These are phyloP conservation scores for Lactarius trivialis DNA, from an alignment of 768 basidiomycete species.

Conservation along the genomic window DNA sequence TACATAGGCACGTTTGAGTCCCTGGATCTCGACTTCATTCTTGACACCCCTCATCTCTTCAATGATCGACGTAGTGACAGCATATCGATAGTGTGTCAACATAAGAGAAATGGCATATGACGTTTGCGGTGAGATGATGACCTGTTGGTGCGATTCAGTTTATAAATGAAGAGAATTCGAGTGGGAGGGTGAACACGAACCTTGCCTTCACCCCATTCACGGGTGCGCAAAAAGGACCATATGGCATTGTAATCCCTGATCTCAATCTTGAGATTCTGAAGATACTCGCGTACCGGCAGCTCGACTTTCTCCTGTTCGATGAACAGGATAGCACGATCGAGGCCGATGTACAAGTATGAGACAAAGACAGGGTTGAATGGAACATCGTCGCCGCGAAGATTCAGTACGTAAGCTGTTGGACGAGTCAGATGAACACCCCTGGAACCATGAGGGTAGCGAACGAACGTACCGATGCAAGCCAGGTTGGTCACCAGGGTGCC, in stretches of 20 bases:
- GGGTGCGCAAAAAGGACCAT: constrained; percentile 68
- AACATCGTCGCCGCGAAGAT: constrained; percentile 84
- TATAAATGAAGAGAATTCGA: not conserved
- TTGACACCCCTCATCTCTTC: constrained; percentile 82
- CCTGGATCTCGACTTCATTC: constrained; percentile 80
- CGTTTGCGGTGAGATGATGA: constrained; percentile 66
- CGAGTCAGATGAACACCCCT: constrained; percentile 9
- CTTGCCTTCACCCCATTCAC: constrained; percentile 78
- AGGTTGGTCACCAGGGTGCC: constrained; percentile 65
- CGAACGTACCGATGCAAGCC: constrained; percentile 56
- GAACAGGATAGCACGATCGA: constrained; percentile 63
- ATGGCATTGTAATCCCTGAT: constrained; percentile 66
- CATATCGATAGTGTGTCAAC: constrained; percentile 77
- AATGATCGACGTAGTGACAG: constrained; percentile 60
- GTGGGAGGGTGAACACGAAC: constrained; percentile 30
- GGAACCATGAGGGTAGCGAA: not conserved
- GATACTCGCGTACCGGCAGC: constrained; percentile 50
- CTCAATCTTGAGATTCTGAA: constrained; percentile 50
- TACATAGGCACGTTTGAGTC: constrained; percentile 76
- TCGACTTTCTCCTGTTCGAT: constrained; percentile 62
- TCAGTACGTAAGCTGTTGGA: constrained; percentile 70
- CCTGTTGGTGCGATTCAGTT: constrained; percentile 29
- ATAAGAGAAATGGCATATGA: constrained; percentile 81
- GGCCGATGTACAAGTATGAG: constrained; percentile 71
- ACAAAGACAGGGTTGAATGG: constrained; percentile 92